Conservation (phyloP, 1,139 yeast species). For the Debaryomyces coudertii region DNA sequence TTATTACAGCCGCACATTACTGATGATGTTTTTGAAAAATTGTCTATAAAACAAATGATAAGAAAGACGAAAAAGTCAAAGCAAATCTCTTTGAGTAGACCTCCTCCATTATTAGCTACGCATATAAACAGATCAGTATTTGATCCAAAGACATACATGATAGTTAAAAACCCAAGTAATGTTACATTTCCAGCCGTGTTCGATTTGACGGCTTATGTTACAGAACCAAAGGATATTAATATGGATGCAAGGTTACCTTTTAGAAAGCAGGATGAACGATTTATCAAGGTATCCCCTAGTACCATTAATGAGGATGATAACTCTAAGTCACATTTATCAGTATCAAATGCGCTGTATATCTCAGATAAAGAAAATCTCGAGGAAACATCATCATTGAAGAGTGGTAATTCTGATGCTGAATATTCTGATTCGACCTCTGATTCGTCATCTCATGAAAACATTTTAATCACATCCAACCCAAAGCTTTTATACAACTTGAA, state of each 20-base stretch:
- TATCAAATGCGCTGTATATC: slow-evolving; percentile 3
- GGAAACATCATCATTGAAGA: slow-evolving; percentile 11
- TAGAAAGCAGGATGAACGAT: slow-evolving; percentile 50
- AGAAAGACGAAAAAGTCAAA: slow-evolving; percentile 80
- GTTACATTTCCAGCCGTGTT: slow-evolving; percentile 74
- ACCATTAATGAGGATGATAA: slow-evolving; percentile 15
- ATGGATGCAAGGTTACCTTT: slow-evolving; percentile 79
- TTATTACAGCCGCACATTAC: slow-evolving; percentile 68
- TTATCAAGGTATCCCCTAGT: slow-evolving; percentile 14
- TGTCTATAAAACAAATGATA: slow-evolving; percentile 76
- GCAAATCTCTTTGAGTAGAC: slow-evolving; percentile 77
- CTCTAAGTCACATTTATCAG: background rate
- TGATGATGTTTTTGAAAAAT: slow-evolving; percentile 74
- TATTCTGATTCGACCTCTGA: slow-evolving; percentile 4
- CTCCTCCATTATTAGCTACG: slow-evolving; percentile 80
- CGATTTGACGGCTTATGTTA: slow-evolving; percentile 70
- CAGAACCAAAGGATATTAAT: slow-evolving; percentile 69
- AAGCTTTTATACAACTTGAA: slow-evolving; percentile 66
- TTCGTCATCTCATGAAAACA: background rate
- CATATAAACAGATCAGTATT: slow-evolving; percentile 92
- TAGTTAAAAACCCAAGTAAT: slow-evolving; percentile 79
- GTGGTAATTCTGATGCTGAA: slow-evolving; percentile 6
- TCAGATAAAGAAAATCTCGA: slow-evolving; percentile 11
- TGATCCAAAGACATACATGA: slow-evolving; percentile 81
- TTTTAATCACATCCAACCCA: slow-evolving; percentile 24